phyloP scores from a whole-genome alignment of 2,329 filamentous ascomycete species.

The Helicocarpus griseus region DNA sequence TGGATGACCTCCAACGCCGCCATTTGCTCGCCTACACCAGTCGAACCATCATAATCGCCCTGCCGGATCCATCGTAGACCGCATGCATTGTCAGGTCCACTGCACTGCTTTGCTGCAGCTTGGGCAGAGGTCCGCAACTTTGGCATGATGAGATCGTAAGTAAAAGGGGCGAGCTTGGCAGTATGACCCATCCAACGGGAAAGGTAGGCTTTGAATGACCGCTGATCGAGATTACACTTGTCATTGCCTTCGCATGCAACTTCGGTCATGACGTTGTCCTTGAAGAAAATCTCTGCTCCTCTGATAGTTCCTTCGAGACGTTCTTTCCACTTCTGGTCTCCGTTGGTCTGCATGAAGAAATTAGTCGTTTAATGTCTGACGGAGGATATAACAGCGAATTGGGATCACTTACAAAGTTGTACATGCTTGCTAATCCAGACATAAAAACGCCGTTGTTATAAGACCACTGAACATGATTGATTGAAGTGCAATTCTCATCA shows the following conservation, averaged over 20 bases:
- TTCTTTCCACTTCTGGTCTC: conserved; percentile 42
- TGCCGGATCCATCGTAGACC: conserved; percentile 30
- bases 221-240: conserved; percentile 54
- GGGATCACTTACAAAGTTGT: conserved; percentile 44
- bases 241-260: conserved; percentile 46
- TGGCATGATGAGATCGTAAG: conserved; percentile 41
- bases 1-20: conserved; percentile 56
- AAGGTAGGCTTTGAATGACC: conserved; percentile 57
- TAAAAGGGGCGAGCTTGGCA: conserved; percentile 50
- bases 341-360: conserved; percentile 23
- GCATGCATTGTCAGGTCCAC: conserved; percentile 16
- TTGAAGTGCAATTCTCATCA: conserved; percentile 41
- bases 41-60: conserved; percentile 47
- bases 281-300: conserved; percentile 43
- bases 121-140: conserved; percentile 44
- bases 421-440: conserved; percentile 48
- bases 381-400: conserved; percentile 3
- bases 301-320: conserved; percentile 45
- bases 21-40: conserved; percentile 63
- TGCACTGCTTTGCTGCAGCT: conserved; percentile 39
- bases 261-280: conserved; percentile 49
- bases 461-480: conserved; percentile 46
- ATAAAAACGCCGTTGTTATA: conserved; percentile 50
- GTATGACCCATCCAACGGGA: conserved; percentile 51
- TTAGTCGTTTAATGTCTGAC: not conserved